Base-by-base conservation (phyloP, 306 rosid genomes). In the Prunus fruticosa region DNA sequence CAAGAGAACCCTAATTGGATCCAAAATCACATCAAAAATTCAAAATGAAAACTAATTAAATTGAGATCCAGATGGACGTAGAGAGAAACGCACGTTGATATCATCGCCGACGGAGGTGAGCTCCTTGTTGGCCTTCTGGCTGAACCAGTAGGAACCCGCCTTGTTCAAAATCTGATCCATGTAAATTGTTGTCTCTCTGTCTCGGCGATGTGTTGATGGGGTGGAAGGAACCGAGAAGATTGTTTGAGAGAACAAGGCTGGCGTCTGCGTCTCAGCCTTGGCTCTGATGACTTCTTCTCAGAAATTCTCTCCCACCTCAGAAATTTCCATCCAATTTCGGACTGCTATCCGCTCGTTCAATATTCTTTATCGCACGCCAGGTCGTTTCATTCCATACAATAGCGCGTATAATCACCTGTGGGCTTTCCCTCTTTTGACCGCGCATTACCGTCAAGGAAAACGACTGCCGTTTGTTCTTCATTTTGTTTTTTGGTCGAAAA, bases 81-180 rank as follows among this genome's bases (percentile, higher is more conserved):
- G 76, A 54, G 51, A 78, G 58, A 49, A 54, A 68, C 57, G 60
- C 71, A 93, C 96, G 85, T 84, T 93, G 79, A 91, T 7, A 71
- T 93, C 98, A 68, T 90, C 89, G 13, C 98, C 95, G 78, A 82
- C 91, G 30, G 98, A 93, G 75, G 79, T 54, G 69, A 93, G 50
- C 82, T 93, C 91, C 83, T 78, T 93, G 89, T 46, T 85, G 80
- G 96, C 96, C 82, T 57, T 91, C 72, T 78, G 81, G 88, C 77
- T 85, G 85, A 93, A 93, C 98, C 98, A 93, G 79, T 91, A 93
- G n/a, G 97, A 87, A 2, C 98, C 97, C 27, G 87, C 96, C 83
- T 91, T 93, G 86, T 88, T 88, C 87, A 93, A 13, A 61, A 93
- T 76, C 93, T 93, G 89, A 87, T 93, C 95, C 98, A 91, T 93